A percentile compares a stretch with the other conserved stretches of the same genome.
Evolutionary conservation across 371 early-diverging fungal genomes (phyloP).

Genomic region (Lichtheimia corymbifera): DNA sequence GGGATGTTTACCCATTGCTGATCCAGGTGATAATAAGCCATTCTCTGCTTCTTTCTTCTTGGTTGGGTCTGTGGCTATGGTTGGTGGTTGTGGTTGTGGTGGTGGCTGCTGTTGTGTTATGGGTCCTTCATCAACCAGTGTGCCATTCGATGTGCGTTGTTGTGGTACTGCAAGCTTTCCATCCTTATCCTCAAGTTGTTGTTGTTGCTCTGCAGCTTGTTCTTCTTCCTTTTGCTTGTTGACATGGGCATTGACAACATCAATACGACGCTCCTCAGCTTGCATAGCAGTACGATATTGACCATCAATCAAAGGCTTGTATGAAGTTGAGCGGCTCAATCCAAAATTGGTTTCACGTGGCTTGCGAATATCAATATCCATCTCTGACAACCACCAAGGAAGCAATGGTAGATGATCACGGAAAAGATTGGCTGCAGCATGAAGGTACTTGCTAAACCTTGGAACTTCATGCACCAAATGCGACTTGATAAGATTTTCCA

Average conservation of each 20-base stretch:
- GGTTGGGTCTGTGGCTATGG: no score
- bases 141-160: no score
- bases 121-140: background rate
- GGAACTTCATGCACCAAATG: conserved; percentile 96
- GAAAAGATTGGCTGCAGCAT: conserved; percentile 92
- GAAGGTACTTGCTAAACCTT: conserved; percentile 98
- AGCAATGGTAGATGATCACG: conserved; percentile 84
- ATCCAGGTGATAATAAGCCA: no score
- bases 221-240: no score
- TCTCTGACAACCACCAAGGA: conserved; percentile 98
- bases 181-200: no score
- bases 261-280: conserved; percentile 32
- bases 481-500: conserved; percentile 81
- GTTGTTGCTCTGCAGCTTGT: background rate
- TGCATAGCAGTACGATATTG: conserved; percentile 46
- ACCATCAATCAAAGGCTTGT: conserved; percentile 52
- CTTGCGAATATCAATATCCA: conserved; percentile 89
- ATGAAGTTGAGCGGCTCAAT: conserved; percentile 43
- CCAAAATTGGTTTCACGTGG: conserved; percentile 58
- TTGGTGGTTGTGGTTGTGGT: background rate
- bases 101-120: background rate
- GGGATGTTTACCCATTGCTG: no score
- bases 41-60: no score
- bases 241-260: conserved; percentile 9
- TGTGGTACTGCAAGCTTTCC: no score